phyloP scores from a whole-genome alignment of 2,329 filamentous ascomycete genomes.

The Penicillium janthinellum region DNA sequence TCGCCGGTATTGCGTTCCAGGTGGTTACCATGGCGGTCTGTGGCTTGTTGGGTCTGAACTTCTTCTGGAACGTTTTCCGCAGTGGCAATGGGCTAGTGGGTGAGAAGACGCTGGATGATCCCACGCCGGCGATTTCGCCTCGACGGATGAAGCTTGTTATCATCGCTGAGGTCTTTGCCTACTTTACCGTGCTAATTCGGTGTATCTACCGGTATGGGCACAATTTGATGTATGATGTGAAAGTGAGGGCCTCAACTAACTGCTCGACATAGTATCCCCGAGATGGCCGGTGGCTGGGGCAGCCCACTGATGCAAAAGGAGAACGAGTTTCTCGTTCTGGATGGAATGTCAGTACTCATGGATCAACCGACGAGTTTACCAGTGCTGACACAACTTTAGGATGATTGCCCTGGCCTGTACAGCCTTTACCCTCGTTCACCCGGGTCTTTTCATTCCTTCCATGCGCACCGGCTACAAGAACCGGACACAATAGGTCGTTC shows the following conservation, averaged over 20 bases:
- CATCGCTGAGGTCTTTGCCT: constrained; percentile 38
- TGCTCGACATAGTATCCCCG: constrained; percentile 43
- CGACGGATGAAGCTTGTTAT: constrained; percentile 31
- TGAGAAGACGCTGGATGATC: constrained; percentile 33
- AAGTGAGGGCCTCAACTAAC: constrained; percentile 4
- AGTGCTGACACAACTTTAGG: constrained; percentile 29
- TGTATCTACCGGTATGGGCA: constrained; percentile 47
- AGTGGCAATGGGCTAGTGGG: constrained; percentile 28
- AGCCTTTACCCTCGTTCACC: constrained; percentile 47
- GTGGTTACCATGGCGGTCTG: constrained; percentile 53
- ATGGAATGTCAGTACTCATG: constrained; percentile 48
- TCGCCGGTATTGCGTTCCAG: constrained; percentile 60
- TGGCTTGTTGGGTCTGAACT: constrained; percentile 42
- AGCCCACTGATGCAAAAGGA: constrained; percentile 51
- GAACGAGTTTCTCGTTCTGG: constrained; percentile 50
- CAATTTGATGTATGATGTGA: no score
- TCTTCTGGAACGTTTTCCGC: constrained; percentile 46
- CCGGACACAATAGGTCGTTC: constrained; percentile 6
- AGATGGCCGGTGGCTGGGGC: constrained; percentile 55
- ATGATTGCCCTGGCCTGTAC: constrained; percentile 50
- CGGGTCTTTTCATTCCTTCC: constrained; percentile 48
- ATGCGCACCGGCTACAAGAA: constrained; percentile 32
- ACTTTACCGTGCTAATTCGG: constrained; percentile 44
- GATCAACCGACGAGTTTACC: background rate
- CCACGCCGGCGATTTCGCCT: constrained; percentile 16